Evolutionary conservation across 2,329 filamentous ascomycete species (phyloP).

Genomic region (Juglanconis juglandina): DNA sequence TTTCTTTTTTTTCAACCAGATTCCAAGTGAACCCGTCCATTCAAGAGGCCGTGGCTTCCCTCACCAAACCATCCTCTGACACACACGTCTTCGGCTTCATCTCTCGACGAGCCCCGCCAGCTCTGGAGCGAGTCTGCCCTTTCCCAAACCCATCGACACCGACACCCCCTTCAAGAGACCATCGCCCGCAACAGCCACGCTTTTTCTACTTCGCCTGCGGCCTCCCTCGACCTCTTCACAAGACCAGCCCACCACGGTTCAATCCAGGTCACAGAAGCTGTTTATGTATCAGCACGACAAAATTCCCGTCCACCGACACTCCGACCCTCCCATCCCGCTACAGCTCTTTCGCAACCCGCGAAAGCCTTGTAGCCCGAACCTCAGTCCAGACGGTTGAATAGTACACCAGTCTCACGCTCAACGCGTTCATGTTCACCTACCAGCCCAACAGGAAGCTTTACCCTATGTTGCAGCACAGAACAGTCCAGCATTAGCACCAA

Average conservation of each 20-base stretch:
- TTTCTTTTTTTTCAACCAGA: background rate
- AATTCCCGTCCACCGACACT: conserved; percentile 88
- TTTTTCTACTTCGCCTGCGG: background rate
- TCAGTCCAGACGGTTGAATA: conserved; percentile 88
- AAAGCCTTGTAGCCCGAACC: conserved; percentile 87
- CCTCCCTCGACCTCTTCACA: conserved; percentile 10
- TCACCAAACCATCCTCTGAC: background rate
- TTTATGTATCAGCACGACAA: conserved; percentile 99
- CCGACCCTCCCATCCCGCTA: conserved; percentile 83
- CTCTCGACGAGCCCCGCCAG: background rate
- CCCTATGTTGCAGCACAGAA: conserved; percentile 54
- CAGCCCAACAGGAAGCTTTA: conserved; percentile 49
- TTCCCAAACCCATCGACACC: conserved; percentile 10
- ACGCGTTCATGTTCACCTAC: conserved; percentile 57
- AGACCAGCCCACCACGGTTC: conserved; percentile 22
- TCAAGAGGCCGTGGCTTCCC: background rate
- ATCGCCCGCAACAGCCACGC: background rate
- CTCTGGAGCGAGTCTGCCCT: background rate
- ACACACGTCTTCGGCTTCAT: background rate
- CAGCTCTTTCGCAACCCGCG: conserved; percentile 94
- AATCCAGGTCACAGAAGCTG: conserved; percentile 49
- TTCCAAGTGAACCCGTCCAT: background rate
- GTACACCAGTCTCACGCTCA: conserved; percentile 27
- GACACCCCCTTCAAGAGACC: background rate
- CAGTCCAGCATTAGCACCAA: conserved; percentile 53